phyloP scores from a whole-genome alignment of 495 filamentous ascomycete species.

The Hyaloscypha finlandica region DNA sequence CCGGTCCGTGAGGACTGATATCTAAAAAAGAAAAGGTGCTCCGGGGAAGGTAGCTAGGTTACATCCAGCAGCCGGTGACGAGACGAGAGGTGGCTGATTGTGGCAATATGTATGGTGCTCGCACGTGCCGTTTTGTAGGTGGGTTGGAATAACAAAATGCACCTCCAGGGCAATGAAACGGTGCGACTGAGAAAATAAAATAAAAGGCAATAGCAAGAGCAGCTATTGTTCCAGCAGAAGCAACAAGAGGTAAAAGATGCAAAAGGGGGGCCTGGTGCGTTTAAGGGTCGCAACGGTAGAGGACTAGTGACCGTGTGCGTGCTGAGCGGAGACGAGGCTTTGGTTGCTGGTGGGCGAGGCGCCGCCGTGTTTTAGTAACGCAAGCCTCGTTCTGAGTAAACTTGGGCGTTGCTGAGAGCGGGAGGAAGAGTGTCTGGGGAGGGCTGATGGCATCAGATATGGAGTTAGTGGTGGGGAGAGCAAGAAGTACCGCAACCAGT shows the following conservation, averaged over 20 bases:
- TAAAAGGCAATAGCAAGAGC: conserved; percentile 15
- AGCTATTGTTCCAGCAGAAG: conserved; percentile 6
- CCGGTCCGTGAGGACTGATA: conserved; percentile 31
- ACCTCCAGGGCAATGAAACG: conserved; percentile 32
- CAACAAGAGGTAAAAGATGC: conserved; percentile 9
- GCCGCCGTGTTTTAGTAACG: conserved; percentile 22
- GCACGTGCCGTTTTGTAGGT: conserved; percentile 23
- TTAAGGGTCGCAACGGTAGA: conserved; percentile 21
- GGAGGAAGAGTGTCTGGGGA: conserved; percentile 3
- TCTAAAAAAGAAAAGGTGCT: conserved; percentile 22
- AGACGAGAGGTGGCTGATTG: conserved; percentile 9
- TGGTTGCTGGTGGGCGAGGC: conserved; percentile 17
- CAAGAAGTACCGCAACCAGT: background rate
- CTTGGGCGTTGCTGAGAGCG: background rate
- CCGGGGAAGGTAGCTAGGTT: conserved; percentile 15
- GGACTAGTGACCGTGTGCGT: conserved; percentile 26
- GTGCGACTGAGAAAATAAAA: conserved; percentile 22
- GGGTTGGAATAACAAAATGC: conserved; percentile 16
- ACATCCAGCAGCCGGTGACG: conserved; percentile 21
- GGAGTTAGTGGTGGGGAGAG: conserved; percentile 17
- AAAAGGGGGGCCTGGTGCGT: conserved; percentile 8
- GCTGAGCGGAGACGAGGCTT: conserved; percentile 27
- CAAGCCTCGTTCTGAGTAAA: conserved; percentile 23
- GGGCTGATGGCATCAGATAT: conserved; percentile 19
- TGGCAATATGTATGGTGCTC: conserved; percentile 17